Percentiles rank a stretch among this genome's conserved stretches.
Conservation (phyloP, 2,329 filamentous ascomycete genomes). For the Myriosclerotinia scirpicola region DNA sequence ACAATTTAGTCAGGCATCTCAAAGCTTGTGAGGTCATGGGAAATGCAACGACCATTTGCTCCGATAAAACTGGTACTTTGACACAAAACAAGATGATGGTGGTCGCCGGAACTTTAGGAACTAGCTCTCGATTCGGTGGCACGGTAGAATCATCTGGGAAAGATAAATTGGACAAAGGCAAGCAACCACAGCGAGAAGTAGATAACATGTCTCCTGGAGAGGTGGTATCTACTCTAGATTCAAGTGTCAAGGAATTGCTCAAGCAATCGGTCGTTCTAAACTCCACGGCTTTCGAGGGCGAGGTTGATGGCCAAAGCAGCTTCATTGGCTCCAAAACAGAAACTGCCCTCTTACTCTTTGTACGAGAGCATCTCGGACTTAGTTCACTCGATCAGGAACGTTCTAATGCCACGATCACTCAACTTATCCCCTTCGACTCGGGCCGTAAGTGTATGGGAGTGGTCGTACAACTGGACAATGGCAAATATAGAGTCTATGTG, state of each 20-base stretch:
- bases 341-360: conserved; percentile 70
- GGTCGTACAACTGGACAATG: conserved; percentile 53
- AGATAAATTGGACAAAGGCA: conserved; percentile 32
- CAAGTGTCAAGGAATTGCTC: conserved; percentile 45
- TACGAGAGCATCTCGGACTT: conserved; percentile 64
- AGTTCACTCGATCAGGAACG: conserved; percentile 60
- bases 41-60: conserved; percentile 73
- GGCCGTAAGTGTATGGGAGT: conserved; percentile 68
- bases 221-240: conserved; percentile 36
- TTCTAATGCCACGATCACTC: conserved; percentile 58
- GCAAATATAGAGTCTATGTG: conserved; percentile 49
- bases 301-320: conserved; percentile 55
- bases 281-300: conserved; percentile 68
- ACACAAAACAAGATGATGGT: conserved; percentile 77
- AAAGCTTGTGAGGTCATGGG: conserved; percentile 71
- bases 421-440: conserved; percentile 47
- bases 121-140: conserved; percentile 53
- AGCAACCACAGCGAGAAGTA: conserved; percentile 30
- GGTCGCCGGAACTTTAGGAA: conserved; percentile 68
- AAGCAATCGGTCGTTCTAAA: conserved; percentile 66
- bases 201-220: conserved; percentile 38
- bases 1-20: conserved; percentile 67
- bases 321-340: conserved; percentile 80
- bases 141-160: conserved; percentile 37
- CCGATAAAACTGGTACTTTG: conserved; percentile 74